Base-by-base conservation (phyloP, 495 filamentous ascomycete species). In the Mytilinidion resinicola region DNA sequence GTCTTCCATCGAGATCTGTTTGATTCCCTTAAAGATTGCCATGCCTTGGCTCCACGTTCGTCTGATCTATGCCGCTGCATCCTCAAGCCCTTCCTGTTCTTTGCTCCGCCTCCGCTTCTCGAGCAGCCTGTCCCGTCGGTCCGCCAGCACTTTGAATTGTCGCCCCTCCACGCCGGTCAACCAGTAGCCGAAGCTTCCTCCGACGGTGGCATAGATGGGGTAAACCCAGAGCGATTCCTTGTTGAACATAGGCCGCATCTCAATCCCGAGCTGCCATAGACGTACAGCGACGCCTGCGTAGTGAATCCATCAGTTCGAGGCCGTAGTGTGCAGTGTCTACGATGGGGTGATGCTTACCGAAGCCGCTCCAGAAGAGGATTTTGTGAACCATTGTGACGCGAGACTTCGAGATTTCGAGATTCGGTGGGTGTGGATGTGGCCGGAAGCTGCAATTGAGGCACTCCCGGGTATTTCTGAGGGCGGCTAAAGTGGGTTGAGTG, bases 131-230 rank as follows among this genome's bases (percentile, higher is more conserved):
- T 85, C 80, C 70, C 86, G 85, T 66, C 90, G 85, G 70, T 89
- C 85, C 61, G 80, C 77, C 43, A 98, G 77, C 53, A 90, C 78
- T 56, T 79, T 80, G 50, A 83, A 77, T 76, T 96, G 92, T 59
- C 84, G 78, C 66, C 84, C 70, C 71, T 95, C 88, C 41, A 96
- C 88, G 54, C 88, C 87, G 76, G 86, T 82, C 63, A 98, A 74
- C 89, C 91, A 97, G 80, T 96, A 97, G 54, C 93, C 93, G 73
- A 98, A 96, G 74, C 85, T 88, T 50, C 85, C 92, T 61, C 91
- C 91, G 54, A 88, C 80, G 58, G 78, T 82, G 25, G 81, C 90
- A 72, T 91, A 98, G 69, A 96, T 72, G 51, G 95, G 91, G 75
- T 95, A 98, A n/a, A 81, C 90, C 86, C 86, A 92, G 59, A 93